phyloP scores from a whole-genome alignment of 2,329 filamentous ascomycete species.

The Trematosphaeria pertusa region DNA sequence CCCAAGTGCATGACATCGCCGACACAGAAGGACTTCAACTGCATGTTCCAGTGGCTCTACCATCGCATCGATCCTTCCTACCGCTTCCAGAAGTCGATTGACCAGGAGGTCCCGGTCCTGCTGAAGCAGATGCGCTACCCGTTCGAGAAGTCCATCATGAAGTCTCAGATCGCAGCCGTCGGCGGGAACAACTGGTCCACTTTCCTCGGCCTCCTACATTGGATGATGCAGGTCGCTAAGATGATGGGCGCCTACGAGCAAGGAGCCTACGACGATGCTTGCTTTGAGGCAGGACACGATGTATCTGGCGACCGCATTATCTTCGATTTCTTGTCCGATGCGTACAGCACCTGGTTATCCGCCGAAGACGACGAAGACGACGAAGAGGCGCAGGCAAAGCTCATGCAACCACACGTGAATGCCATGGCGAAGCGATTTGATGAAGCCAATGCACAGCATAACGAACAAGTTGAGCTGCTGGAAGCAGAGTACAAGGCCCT shows the following conservation, averaged over 20 bases:
- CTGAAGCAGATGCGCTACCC: slow-evolving; percentile 94
- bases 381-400: slow-evolving; percentile 71
- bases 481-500: slow-evolving; percentile 85
- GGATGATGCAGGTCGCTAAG: slow-evolving; percentile 97
- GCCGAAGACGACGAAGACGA: slow-evolving; percentile 79
- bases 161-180: slow-evolving; percentile 92
- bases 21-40: slow-evolving; percentile 97
- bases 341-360: slow-evolving; percentile 91
- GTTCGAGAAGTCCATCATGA: slow-evolving; percentile 93
- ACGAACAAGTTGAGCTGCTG: slow-evolving; percentile 81
- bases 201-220: slow-evolving; percentile 91
- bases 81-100: slow-evolving; percentile 91
- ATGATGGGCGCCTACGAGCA: slow-evolving; percentile 86
- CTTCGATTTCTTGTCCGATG: slow-evolving; percentile 87
- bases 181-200: slow-evolving; percentile 97
- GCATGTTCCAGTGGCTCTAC: slow-evolving; percentile 98
- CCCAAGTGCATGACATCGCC: slow-evolving; percentile 91
- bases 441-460: slow-evolving; percentile 80
- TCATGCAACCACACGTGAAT: slow-evolving; percentile 83
- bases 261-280: slow-evolving; percentile 88
- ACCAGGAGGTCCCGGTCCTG: slow-evolving; percentile 91
- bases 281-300: slow-evolving; percentile 85
- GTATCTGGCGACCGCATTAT: slow-evolving; percentile 90
- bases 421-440: slow-evolving; percentile 90
- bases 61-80: slow-evolving; percentile 94